Evolutionary conservation across 129 eudicot species (phyloP).

Genomic region (Deinandra increscens): DNA sequence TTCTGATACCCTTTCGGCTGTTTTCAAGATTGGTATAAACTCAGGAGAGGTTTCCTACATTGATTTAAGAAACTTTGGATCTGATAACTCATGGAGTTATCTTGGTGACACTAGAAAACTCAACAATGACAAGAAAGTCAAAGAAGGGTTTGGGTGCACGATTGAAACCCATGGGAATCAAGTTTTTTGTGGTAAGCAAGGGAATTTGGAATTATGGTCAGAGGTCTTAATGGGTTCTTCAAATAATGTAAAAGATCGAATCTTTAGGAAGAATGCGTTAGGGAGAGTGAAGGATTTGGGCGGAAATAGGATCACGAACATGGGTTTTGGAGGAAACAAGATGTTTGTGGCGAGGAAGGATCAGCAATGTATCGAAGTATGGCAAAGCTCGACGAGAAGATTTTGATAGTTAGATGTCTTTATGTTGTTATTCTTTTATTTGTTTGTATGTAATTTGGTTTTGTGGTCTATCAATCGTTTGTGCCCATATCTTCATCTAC

Average conservation of each 20-base stretch:
- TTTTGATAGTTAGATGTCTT: constrained; percentile 23
- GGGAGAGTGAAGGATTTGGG: constrained; percentile 73
- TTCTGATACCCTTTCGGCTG: constrained; percentile 51
- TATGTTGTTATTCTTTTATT: constrained; percentile 20
- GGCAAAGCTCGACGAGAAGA: constrained; percentile 69
- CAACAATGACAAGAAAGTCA: constrained; percentile 49
- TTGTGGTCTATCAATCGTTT: constrained; percentile 16
- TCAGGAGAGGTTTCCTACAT: constrained; percentile 70
- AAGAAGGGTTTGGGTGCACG: constrained; percentile 64
- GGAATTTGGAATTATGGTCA: constrained; percentile 72
- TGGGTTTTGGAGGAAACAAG: constrained; percentile 82
- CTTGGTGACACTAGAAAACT: constrained; percentile 57
- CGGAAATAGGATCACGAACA: constrained; percentile 51
- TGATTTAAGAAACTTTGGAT: constrained; percentile 67
- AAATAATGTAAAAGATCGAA: constrained; percentile 39
- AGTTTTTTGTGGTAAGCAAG: constrained; percentile 70
- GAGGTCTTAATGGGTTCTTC: constrained; percentile 56
- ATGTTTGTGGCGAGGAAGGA: constrained; percentile 86
- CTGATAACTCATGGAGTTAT: constrained; percentile 52
- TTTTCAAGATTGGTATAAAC: constrained; percentile 77
- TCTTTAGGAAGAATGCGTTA: constrained; percentile 60
- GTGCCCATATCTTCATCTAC: neutral
- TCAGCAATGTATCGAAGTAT: constrained; percentile 76
- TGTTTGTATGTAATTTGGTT: constrained; percentile 2
- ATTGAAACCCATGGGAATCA: constrained; percentile 66